Base-by-base conservation (phyloP, 2,329 filamentous ascomycete species). In the Teratosphaeria pseudoeucalypti region DNA sequence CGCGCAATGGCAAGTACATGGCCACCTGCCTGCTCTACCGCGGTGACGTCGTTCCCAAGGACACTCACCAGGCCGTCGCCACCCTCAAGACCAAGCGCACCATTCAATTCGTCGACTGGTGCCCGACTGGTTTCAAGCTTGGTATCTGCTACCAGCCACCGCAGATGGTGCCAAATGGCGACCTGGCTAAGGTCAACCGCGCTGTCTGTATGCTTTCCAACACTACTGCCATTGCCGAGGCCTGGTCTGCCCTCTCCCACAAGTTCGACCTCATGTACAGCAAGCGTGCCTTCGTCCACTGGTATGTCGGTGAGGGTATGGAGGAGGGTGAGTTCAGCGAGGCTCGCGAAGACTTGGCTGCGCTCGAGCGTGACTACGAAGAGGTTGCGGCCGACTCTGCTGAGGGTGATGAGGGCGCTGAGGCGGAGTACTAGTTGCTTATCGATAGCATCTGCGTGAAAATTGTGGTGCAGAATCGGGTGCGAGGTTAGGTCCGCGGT, bases 221-320 rank as follows among this genome's bases (percentile, higher is more conserved):
- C 85, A 99, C 94, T 70, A 99, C 94, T 57, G 92, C 94, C 73
- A 99, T 99, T 72, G 89, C 92, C 73, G 92, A 97, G 81, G 94
- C 94, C 65, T 99, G 94, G 94, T 92, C 89, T 65, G 91, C 91
- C 67, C 85, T 99, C 66, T 95, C 91, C 63, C 85, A 88, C 85
- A 99, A 99, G 82, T 99, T 99, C 82, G 94, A 99, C 75, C 90
- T 99, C 76, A 99, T 99, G 94, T 96, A 97, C 87, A 95, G 90
- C 77, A 99, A 99, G 88, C 94, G 94, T 82, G 94, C 94, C 64
- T 99, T 99, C 80, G 94, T 99, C 66, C 94, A 99, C 82, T 99
- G 94, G 94, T 99, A 97, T 73, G 94, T 99, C 74, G 94, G 94
- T 81, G 94, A 97, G 84, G 94, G 94, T 86, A 99, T 99, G 94